Percentiles rank a stretch among this genome's conserved stretches.
phyloP scores from a whole-genome alignment of 164 flowering plant species.

The Saururus chinensis region DNA sequence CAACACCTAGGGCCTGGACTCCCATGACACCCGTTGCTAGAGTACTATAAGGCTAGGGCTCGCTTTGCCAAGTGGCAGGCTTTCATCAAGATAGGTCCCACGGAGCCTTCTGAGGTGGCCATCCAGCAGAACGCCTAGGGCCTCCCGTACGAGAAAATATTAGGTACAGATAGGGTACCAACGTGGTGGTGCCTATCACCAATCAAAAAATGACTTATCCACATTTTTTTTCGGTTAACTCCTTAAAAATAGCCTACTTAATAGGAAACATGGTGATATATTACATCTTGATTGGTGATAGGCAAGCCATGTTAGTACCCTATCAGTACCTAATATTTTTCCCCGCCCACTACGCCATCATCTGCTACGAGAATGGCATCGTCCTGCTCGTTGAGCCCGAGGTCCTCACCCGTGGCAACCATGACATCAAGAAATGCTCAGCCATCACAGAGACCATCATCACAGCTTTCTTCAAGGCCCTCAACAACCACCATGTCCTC shows the following conservation, averaged over 20 bases:
- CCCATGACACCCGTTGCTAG: constrained; percentile 48
- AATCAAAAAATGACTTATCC: too few relatives aligned
- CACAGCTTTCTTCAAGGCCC: constrained; percentile 75
- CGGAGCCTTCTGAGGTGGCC: constrained; percentile 58
- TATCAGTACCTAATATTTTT: too few relatives aligned
- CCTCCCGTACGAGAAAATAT: too few relatives aligned
- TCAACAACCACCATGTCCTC: constrained; percentile 79
- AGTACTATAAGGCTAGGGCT: constrained; percentile 80
- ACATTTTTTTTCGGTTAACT: too few relatives aligned
- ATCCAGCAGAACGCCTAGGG: constrained; percentile 78
- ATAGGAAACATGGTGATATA: too few relatives aligned
- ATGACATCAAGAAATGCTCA: constrained; percentile 59
- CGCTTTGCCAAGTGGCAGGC: constrained; percentile 87
- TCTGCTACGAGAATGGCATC: constrained; percentile 78
- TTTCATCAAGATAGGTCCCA: constrained; percentile 68
- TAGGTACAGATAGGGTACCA: too few relatives aligned
- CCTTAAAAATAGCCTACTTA: too few relatives aligned
- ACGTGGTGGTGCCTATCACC: too few relatives aligned
- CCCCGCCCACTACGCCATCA: constrained; percentile 75
- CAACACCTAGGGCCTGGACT: constrained; percentile 70
- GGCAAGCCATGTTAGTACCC: too few relatives aligned
- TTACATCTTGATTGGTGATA: too few relatives aligned
- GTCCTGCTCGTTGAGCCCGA: constrained; percentile 89
- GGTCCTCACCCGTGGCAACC: constrained; percentile 58
- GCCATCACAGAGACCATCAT: constrained; percentile 63